Conservation (phyloP, 208 protist species). For the Trichomonas vaginalis region DNA sequence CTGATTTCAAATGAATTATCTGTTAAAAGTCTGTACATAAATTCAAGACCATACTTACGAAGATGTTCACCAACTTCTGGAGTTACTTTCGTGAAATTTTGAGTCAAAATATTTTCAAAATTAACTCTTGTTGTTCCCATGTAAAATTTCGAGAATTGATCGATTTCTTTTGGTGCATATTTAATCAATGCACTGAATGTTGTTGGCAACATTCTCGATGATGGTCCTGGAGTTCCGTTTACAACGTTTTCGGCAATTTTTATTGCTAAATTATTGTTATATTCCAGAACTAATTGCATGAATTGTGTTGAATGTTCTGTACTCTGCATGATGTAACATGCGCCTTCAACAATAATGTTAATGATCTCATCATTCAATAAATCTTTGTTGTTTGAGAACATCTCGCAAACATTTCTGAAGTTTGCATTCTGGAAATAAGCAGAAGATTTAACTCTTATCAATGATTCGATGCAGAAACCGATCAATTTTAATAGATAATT, state of each 20-base stretch:
- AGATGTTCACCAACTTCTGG: no score
- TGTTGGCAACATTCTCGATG: background rate
- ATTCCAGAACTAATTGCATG: background rate
- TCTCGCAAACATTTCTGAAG: background rate
- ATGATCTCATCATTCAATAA: background rate
- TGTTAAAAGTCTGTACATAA: no score
- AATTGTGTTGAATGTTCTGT: background rate
- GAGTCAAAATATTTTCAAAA: no score
- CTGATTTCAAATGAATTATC: no score
- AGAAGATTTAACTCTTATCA: background rate
- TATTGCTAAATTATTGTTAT: background rate
- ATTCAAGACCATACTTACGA: no score
- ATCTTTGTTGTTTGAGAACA: background rate
- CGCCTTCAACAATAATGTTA: background rate
- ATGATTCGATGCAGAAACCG: background rate
- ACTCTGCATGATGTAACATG: background rate
- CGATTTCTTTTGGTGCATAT: background rate
- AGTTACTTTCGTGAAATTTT: no score
- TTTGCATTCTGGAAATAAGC: background rate
- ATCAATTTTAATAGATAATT: no score
- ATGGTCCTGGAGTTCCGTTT: background rate
- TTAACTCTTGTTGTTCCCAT: background rate
- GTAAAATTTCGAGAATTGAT: background rate
- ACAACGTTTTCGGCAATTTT: background rate
- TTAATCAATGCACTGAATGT: background rate